Percentiles rank a stretch among this genome's conserved stretches.
These are phyloP conservation scores for Apiotrichum sp. DNA, from an alignment of 1,284 basidiomycete genomes.

Conservation along the genomic window DNA sequence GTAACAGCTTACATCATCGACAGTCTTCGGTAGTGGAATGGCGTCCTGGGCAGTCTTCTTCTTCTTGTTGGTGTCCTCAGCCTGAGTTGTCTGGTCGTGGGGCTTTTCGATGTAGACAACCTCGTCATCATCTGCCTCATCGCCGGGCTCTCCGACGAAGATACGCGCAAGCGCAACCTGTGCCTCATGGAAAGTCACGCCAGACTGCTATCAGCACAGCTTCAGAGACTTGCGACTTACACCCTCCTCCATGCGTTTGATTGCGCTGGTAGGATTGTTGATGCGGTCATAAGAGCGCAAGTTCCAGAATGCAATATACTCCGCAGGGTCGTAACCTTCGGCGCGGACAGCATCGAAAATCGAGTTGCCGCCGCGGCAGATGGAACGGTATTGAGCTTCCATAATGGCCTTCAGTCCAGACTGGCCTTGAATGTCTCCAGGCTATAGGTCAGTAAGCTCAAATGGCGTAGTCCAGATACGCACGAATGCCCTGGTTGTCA, in stretches of 20 bases:
- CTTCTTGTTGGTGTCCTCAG: conserved; percentile 50
- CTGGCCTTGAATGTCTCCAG: conserved; percentile 71
- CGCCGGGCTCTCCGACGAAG: conserved; percentile 55
- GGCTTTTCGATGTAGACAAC: conserved; percentile 44
- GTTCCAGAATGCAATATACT: conserved; percentile 71
- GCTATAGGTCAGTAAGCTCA: conserved; percentile 30
- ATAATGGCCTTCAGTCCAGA: conserved; percentile 57
- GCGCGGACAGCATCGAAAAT: conserved; percentile 76
- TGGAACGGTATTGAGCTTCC: conserved; percentile 55
- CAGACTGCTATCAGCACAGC: conserved; percentile 49
- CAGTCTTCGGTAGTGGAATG: conserved; percentile 55
- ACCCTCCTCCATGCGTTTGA: conserved; percentile 62
- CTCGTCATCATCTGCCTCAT: conserved; percentile 43
- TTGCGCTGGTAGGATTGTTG: conserved; percentile 62
- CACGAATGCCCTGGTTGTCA: conserved; percentile 34
- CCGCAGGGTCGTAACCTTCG: conserved; percentile 69
- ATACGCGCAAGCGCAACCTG: conserved; percentile 79
- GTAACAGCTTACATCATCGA: conserved; percentile 49
- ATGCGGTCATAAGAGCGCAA: conserved; percentile 84
- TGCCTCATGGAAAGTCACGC: conserved; percentile 73
- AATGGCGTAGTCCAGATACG: conserved; percentile 3
- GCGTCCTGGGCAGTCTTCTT: conserved; percentile 38
- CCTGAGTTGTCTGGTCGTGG: conserved; percentile 56
- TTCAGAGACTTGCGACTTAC: conserved; percentile 13
- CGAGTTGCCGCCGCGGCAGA: conserved; percentile 77